Conservation (phyloP, 1,284 basidiomycete genomes). For the Puccinia coronata region DNA sequence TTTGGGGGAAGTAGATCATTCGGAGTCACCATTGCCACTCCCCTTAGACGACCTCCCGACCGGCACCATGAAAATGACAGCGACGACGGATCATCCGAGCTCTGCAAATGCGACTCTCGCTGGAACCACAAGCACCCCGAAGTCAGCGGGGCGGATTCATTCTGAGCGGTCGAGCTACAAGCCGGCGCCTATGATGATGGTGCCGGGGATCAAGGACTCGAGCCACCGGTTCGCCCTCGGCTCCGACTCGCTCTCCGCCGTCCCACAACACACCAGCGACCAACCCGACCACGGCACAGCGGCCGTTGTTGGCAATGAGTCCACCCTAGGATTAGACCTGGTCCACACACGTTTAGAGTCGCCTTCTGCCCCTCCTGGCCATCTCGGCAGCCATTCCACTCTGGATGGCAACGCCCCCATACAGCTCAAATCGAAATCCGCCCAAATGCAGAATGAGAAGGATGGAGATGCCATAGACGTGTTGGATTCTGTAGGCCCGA, state of each 20-base stretch:
- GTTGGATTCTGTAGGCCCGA: background rate
- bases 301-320: background rate
- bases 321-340: background rate
- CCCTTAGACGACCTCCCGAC: background rate
- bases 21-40: background rate
- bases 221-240: slow-evolving; percentile 47
- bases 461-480: background rate
- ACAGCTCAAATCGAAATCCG: background rate
- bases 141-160: background rate
- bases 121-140: background rate
- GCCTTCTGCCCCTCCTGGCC: background rate
- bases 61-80: background rate
- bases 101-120: background rate
- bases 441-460: background rate
- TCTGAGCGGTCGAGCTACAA: slow-evolving; percentile 43
- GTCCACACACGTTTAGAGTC: background rate
- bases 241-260: slow-evolving; percentile 27
- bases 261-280: background rate
- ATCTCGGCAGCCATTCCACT: background rate
- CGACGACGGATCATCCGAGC: background rate
- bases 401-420: background rate
- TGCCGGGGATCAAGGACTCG: slow-evolving; percentile 49
- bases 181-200: slow-evolving; percentile 49
- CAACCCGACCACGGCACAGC: background rate
- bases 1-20: background rate